Evolutionary conservation across 2,329 filamentous ascomycete species (phyloP), one percentile per base, ranked within the genome.

Genomic region (Fusarium subglutinans): DNA sequence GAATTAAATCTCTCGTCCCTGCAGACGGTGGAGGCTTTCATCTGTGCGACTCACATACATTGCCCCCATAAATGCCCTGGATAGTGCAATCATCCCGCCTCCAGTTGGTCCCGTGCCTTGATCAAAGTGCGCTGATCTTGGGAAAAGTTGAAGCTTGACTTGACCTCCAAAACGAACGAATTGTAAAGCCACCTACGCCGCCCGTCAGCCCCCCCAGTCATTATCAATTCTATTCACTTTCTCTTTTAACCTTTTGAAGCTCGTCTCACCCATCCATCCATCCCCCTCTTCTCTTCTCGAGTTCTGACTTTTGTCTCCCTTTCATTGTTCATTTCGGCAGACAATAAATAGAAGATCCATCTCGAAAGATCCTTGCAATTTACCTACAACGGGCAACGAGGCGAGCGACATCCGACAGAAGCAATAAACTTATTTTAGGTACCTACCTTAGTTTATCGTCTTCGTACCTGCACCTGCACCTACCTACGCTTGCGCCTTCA

Each of bases 1-100:
- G 59, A 74, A 75, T 74, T 74, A 75, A 74, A 75, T 74, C 63
- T 74, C 72, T 74, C 72, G 72, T 70, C 58, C 66, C 67, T 70
- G 67, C 40, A 41, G 48, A 54, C 38, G 53, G 66, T 70, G 68
- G 62, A 60, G 51, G 63, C 35, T 63, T 59, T 61, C 56, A 63
- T 48, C 63, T 69, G 63, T 74, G 54, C 66, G 51, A 71, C 69
- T 70, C 66, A 66, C 45, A 63, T 44, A 18, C 63, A 74, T 57
- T 68, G 70, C 71, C 71, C 71, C 71, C 70, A 68, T 74, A 72
- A 72, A 55, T 51, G 62, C 67, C 70, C 71, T 74, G 63, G 58
- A 60, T 71, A 73, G 61, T 73, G 65, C 70, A 70, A 62, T 71
- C 67, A 50, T 70, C 66, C 66, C 58, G 61, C 35, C 71, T 72